Base-by-base conservation (phyloP, 495 filamentous ascomycete genomes). In the Thermothielavioides terrestris region DNA sequence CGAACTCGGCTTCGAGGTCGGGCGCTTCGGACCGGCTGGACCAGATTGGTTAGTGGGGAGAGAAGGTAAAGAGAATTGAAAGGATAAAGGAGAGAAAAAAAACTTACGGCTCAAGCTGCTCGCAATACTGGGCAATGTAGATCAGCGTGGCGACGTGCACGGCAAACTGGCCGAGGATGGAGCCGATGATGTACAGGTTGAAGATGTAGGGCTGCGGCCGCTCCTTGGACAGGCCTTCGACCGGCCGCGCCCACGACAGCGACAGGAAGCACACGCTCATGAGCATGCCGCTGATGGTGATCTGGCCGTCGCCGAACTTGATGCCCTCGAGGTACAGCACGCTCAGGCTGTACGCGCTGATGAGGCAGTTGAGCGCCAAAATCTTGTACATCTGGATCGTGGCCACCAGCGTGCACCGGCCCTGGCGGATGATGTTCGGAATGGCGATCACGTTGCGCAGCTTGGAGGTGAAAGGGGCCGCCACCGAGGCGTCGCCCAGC, bases 341-440 rank as follows among this genome's bases (percentile, higher is more conserved):
- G 67, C 84, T 90, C 58, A 97, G 67, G 71, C 89, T 95, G 79
- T 99, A 99, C 18, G 92, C 92, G 61, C 87, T 94, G 66, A 99
- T 99, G 60, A 99, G 73, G 64, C 92, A 99, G 73, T 99, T 99
- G 50, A 99, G 73, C 18, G 92, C 92, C 45, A 99, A 78, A 59
- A 99, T 99, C 76, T 99, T 99, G 78, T 97, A 99, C 92, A 99
- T 99, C 71, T 99, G 92, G 55, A 99, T 97, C 3, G 94, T 97
- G 4, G 92, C 91, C 40, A 99, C 94, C 10, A 99, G 76, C 2
- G 92, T 96, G 68, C 92, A 99, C 50, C 92, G 84, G 42, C 92
- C 92, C 69, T 99, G 92, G 52, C 92, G 85, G 56, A 99, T 88
- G 58, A 99, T 99, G 72, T 99, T 97, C 15, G 92, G 89, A 53